Evolutionary conservation across 345 rosid genomes (phyloP).

Genomic region (Eucalyptus tenuipes): DNA sequence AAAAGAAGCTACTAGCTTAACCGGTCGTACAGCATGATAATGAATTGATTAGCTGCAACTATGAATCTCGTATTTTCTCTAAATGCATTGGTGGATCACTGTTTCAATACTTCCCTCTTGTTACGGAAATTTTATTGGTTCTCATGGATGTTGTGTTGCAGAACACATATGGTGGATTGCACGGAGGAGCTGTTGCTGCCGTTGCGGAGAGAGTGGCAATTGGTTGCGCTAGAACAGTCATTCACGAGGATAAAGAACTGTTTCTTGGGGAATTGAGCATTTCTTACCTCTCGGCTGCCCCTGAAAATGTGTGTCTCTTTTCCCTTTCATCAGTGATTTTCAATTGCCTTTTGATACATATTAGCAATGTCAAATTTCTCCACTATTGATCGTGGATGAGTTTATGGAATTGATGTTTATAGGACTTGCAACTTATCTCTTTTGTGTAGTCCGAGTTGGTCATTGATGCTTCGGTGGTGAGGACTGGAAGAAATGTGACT

Average conservation of each 20-base stretch:
- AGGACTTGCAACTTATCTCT: neutral
- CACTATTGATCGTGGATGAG: neutral
- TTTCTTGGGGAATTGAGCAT: constrained; percentile 64
- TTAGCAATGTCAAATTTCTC: neutral
- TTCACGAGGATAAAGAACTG: constrained; percentile 35
- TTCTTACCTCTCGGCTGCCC: constrained; percentile 56
- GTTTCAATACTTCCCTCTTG: neutral
- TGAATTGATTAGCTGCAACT: neutral
- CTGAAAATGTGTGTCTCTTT: constrained; percentile 4
- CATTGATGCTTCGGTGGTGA: constrained; percentile 45
- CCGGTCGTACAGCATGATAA: neutral
- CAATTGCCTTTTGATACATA: neutral
- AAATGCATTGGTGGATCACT: neutral
- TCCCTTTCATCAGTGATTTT: neutral
- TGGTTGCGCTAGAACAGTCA: constrained; percentile 56
- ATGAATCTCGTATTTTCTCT: neutral
- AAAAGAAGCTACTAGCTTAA: neutral
- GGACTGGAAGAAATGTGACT: constrained; percentile 68
- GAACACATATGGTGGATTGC: constrained; percentile 42
- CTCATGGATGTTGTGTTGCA: neutral
- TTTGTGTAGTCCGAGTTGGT: constrained; percentile 31
- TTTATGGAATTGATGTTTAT: neutral
- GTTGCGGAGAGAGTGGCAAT: constrained; percentile 51
- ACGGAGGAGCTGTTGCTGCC: constrained; percentile 69
- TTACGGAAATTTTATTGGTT: neutral